These are phyloP conservation scores for Spinellus fusiger DNA, from an alignment of 192 early-diverging fungal genomes.

Conservation along the genomic window DNA sequence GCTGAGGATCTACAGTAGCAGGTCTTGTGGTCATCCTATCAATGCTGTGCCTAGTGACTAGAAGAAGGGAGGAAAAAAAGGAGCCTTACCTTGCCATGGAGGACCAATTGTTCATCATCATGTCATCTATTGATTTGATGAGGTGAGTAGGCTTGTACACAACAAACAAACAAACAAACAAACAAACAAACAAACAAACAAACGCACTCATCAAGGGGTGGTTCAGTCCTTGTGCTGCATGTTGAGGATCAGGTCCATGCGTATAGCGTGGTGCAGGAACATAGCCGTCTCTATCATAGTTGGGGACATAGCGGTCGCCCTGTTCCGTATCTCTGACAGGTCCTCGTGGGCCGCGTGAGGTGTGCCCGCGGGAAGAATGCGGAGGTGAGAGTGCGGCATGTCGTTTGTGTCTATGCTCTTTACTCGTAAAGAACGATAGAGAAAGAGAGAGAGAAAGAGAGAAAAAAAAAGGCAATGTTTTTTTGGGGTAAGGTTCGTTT, in stretches of 20 bases:
- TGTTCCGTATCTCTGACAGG: constrained; percentile 39
- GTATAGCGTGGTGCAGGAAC: constrained; percentile 51
- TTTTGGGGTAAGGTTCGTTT: constrained; percentile 4
- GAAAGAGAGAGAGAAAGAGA: background rate
- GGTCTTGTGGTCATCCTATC: too few species aligned
- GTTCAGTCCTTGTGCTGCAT: constrained; percentile 6
- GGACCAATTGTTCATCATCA: constrained; percentile 15
- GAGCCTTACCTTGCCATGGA: constrained; percentile 4
- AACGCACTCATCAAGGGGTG: constrained; percentile 23
- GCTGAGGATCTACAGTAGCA: constrained; percentile 60
- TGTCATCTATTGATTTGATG: constrained; percentile 5
- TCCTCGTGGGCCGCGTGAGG: constrained; percentile 2
- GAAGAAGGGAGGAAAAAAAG: background rate
- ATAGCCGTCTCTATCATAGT: constrained; percentile 78
- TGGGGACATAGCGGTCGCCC: constrained; percentile 78
- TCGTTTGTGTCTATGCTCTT: constrained; percentile 25
- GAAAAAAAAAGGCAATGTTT: background rate
- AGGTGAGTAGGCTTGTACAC: background rate
- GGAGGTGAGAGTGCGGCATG: constrained; percentile 17
- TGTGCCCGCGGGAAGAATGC: background rate
- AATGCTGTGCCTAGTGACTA: too few species aligned
- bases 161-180: too few species aligned
- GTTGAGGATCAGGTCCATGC: constrained; percentile 28
- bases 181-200: too few species aligned
- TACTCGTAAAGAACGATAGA: background rate